Percentiles rank a stretch among this genome's conserved stretches.
Evolutionary conservation across 768 basidiomycete genomes (phyloP).

Genomic region (Collybiopsis confluens): DNA sequence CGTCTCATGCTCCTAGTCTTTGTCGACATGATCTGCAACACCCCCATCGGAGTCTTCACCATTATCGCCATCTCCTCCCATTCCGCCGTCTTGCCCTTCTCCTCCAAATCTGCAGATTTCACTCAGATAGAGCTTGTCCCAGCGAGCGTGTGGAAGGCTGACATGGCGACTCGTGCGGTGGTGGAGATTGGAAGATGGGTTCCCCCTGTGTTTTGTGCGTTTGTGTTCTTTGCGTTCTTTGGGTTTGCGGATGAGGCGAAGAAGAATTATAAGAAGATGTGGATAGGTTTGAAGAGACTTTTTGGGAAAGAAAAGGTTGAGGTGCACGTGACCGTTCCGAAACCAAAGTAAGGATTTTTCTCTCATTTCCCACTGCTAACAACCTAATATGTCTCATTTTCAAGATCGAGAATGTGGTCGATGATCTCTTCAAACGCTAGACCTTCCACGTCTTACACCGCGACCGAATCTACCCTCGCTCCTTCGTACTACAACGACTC

Average conservation of each 20-base stretch:
- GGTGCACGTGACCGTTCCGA: background rate
- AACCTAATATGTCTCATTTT: background rate
- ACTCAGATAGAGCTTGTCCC: constrained; percentile 41
- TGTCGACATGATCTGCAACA: constrained; percentile 35
- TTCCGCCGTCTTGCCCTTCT: constrained; percentile 29
- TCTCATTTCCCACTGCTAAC: no score
- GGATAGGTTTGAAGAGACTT: background rate
- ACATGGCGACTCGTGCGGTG: constrained; percentile 4
- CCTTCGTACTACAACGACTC: background rate
- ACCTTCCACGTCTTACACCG: background rate
- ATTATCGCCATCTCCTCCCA: constrained; percentile 23
- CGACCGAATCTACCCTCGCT: background rate
- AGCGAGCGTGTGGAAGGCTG: constrained; percentile 33
- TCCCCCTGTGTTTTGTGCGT: constrained; percentile 24
- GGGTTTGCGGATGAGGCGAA: constrained; percentile 37
- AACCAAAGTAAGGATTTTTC: background rate
- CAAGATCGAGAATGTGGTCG: background rate
- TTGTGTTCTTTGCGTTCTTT: constrained; percentile 41
- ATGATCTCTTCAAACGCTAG: constrained; percentile 1
- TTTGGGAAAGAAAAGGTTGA: background rate
- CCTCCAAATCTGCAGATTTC: constrained; percentile 38
- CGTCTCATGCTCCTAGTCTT: constrained; percentile 47
- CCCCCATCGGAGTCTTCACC: constrained; percentile 33
- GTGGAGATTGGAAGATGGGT: constrained; percentile 41
- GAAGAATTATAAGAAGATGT: constrained; percentile 5